Percentiles rank a stretch among this genome's conserved stretches.
Evolutionary conservation across 2,329 filamentous ascomycete genomes (phyloP).

Genomic region (Chaetomiaceae sp.): DNA sequence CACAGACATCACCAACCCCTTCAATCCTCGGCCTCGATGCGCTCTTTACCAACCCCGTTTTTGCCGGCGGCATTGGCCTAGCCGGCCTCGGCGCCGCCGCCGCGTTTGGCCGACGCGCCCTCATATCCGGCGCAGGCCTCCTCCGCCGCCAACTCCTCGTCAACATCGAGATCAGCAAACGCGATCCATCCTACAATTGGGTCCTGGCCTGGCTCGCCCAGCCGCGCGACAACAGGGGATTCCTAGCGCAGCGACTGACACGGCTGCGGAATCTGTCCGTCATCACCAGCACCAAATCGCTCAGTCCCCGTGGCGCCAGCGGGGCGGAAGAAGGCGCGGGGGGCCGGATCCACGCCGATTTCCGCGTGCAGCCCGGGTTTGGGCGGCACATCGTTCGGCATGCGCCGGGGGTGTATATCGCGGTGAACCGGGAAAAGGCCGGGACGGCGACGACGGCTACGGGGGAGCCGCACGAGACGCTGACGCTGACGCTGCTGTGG

Average conservation of each 20-base stretch:
- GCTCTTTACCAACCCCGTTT: constrained; percentile 60
- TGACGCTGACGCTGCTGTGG: constrained; percentile 89
- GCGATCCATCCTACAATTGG: constrained; percentile 92
- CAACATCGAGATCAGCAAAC: constrained; percentile 91
- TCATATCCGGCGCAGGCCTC: constrained; percentile 67
- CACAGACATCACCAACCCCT: constrained; percentile 14
- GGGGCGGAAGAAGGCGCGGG: constrained; percentile 57
- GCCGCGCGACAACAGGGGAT: constrained; percentile 63
- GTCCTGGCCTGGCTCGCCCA: constrained; percentile 90
- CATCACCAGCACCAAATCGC: constrained; percentile 46
- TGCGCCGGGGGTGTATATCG: constrained; percentile 72
- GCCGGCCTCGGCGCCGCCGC: constrained; percentile 80
- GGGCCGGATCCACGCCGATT: constrained; percentile 68
- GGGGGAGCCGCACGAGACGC: constrained; percentile 88
- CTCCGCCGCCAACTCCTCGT: constrained; percentile 83
- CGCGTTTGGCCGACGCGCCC: constrained; percentile 73
- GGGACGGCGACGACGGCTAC: constrained; percentile 74
- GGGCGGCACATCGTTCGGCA: constrained; percentile 86
- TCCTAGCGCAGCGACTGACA: constrained; percentile 54
- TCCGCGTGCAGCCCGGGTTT: constrained; percentile 85
- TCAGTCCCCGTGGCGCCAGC: constrained; percentile 54
- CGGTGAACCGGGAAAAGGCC: constrained; percentile 82
- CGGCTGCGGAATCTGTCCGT: constrained; percentile 58
- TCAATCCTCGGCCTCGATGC: constrained; percentile 47
- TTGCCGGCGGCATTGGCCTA: constrained; percentile 77